phyloP scores from a whole-genome alignment of 1,139 yeast species.

The Pichia sp. region DNA sequence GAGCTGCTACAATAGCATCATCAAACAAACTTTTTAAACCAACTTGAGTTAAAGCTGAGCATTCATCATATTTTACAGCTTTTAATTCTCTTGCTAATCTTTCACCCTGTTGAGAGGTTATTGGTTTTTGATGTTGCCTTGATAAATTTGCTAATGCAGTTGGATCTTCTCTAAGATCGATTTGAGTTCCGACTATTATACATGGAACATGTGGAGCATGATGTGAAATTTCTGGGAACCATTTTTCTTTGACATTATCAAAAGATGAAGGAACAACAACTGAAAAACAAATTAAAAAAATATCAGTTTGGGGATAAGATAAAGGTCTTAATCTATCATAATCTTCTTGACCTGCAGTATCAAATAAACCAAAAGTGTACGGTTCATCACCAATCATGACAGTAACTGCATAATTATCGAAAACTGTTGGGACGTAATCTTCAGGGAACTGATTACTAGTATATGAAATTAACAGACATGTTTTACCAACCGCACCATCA shows the following conservation, averaged over 20 bases:
- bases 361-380: conserved; percentile 89
- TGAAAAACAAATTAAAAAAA: conserved; percentile 87
- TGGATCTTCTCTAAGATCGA: conserved; percentile 90
- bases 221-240: conserved; percentile 98
- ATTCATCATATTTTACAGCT: conserved; percentile 94
- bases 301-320: conserved; percentile 95
- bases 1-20: conserved; percentile 94
- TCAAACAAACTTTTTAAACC: conserved; percentile 95
- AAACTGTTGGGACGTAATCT: conserved; percentile 85
- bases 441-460: conserved; percentile 85
- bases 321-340: conserved; percentile 95
- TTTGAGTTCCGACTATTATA: conserved; percentile 91
- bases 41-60: conserved; percentile 95
- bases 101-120: conserved; percentile 82
- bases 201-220: conserved; percentile 98
- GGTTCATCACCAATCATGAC: conserved; percentile 99
- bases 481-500: conserved; percentile 97
- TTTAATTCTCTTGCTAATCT: conserved; percentile 87
- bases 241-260: conserved; percentile 94
- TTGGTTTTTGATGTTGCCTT: conserved; percentile 85
- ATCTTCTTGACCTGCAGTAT: conserved; percentile 99
- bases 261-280: conserved; percentile 97
- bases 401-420: conserved; percentile 96
- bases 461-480: conserved; percentile 84
- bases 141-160: conserved; percentile 82